phyloP scores from a whole-genome alignment of 768 basidiomycete genomes.

The Filobasidium wieringae region DNA sequence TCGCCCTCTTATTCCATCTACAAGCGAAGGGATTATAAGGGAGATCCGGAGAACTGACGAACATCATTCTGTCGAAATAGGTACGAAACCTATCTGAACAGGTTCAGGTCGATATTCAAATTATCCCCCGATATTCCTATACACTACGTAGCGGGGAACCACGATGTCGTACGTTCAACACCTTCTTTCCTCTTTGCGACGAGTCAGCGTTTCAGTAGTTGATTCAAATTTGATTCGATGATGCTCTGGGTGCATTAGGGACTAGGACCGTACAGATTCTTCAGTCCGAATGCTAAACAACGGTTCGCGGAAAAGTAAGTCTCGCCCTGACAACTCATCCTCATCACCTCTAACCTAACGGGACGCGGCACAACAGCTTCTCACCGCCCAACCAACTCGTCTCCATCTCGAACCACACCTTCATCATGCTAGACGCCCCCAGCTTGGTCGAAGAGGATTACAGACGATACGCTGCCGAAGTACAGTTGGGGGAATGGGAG shows the following conservation, averaged over 20 bases:
- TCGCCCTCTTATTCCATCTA: neutral
- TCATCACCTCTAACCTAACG: slow-evolving; percentile 46
- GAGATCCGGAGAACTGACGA: neutral
- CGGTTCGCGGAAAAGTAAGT: slow-evolving; percentile 3
- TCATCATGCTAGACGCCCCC: slow-evolving; percentile 34
- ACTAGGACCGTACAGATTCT: slow-evolving; percentile 15
- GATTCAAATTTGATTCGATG: neutral
- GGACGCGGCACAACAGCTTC: slow-evolving; percentile 53
- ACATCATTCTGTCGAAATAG: slow-evolving; percentile 41
- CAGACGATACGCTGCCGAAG: slow-evolving; percentile 35
- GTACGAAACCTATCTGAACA: slow-evolving; percentile 56
- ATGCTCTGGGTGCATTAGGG: slow-evolving; percentile 9
- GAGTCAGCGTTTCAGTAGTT: neutral
- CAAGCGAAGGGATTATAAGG: neutral
- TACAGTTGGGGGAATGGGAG: slow-evolving; percentile 42
- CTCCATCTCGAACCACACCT: slow-evolving; percentile 46
- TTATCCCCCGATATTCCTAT: slow-evolving; percentile 45
- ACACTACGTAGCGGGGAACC: slow-evolving; percentile 78
- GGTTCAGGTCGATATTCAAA: slow-evolving; percentile 63
- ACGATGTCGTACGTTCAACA: slow-evolving; percentile 79
- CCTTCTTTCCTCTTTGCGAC: too few species aligned
- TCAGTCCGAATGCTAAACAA: slow-evolving; percentile 5
- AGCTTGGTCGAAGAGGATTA: slow-evolving; percentile 38
- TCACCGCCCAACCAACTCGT: slow-evolving; percentile 54
- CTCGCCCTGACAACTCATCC: slow-evolving; percentile 7